Evolutionary conservation across 805 yeast genomes (phyloP), one percentile per base, ranked within the genome.

Genomic region (Ogataea saltuana): DNA sequence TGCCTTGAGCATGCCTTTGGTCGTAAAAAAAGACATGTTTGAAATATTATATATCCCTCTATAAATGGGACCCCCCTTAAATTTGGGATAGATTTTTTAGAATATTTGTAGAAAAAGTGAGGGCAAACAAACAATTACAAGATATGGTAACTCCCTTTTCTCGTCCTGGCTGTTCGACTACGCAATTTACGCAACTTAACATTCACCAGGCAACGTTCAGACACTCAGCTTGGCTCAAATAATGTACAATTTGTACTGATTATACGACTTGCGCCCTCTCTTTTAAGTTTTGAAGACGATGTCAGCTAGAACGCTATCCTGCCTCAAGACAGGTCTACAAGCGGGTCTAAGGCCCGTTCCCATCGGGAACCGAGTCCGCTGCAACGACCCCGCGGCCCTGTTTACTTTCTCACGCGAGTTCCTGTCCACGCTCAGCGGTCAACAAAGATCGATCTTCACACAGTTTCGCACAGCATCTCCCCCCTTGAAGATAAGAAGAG

Each of bases 391-490:
- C 9, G n/a, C 7, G 4, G 33, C 12, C 4, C 18, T 9, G 19
- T n/a, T 15, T 22, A 28, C 10, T 7, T 13, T 33, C 27, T 30
- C 20, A 4, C n/a, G 16, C 29, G 25, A 17, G 19, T 16, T 16
- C 2, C 25, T 39, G 25, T 42, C 45, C n/a, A 35, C 34, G 3
- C 31, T 29, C 37, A 29, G 16, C 17, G 16, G 11, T 10, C 38
- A 31, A 28, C 41, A 27, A 12, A 33, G 19, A 29, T n/a, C 12
- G 21, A 12, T 43, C 3, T 49, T 39, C 27, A 39, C 45, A 2
- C 33, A 22, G 11, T 16, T 38, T n/a, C 42, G 35, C 20, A 39
- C 44, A 26, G n/a, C n/a, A n/a, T 20, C 41, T 13, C 27, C 39
- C 8, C 20, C 20, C 4, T 13, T 21, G 15, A 40, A 28, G 21